These are phyloP conservation scores for Dipteronia dyeriana DNA, from an alignment of 345 rosid species.

Conservation along the genomic window DNA sequence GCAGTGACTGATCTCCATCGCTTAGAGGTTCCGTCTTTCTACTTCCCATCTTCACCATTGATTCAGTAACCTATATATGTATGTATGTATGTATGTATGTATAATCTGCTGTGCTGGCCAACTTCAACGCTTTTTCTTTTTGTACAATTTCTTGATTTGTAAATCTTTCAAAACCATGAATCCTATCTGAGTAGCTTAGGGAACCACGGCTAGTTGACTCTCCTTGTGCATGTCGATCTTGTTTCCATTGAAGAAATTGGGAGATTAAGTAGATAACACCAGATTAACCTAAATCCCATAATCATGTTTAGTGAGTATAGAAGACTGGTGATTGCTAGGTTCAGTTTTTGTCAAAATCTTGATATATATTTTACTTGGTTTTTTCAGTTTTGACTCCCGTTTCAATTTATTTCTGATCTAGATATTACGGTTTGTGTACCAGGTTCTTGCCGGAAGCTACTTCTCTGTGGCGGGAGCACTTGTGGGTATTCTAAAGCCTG, in stretches of 20 bases:
- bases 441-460: constrained; percentile 97
- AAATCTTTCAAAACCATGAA: background rate
- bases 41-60: constrained; percentile 14
- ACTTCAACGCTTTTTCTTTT: background rate
- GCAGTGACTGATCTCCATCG: constrained; percentile 85
- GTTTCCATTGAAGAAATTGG: background rate
- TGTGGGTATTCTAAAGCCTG: constrained; percentile 75
- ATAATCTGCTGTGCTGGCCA: background rate
- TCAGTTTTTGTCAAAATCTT: background rate
- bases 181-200: background rate
- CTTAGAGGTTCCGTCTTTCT: constrained; percentile 60
- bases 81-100: background rate
- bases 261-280: background rate
- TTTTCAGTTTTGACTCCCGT: background rate
- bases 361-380: background rate
- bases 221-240: background rate
- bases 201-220: background rate
- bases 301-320: background rate
- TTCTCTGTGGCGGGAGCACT: constrained; percentile 89
- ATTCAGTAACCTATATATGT: background rate
- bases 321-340: background rate
- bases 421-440: constrained; percentile 19
- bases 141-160: background rate
- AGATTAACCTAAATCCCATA: background rate
- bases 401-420: constrained; percentile 6